Conservation (phyloP, 345 rosid genomes). For the Litchi chinensis region DNA sequence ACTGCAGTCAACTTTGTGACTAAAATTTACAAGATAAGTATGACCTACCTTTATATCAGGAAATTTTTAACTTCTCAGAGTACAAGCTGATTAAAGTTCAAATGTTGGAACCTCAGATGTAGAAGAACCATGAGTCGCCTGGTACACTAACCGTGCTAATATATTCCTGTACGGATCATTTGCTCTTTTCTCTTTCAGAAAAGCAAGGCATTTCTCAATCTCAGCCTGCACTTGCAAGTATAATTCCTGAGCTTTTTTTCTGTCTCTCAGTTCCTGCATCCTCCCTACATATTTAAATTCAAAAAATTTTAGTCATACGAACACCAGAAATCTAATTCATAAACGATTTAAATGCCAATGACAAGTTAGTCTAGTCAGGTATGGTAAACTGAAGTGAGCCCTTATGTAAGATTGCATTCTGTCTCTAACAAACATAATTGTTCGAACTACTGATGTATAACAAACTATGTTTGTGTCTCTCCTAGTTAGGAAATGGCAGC, state of each 20-base stretch:
- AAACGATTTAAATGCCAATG: not conserved
- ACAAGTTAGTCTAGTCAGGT: not conserved
- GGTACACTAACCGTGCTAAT: conserved; percentile 50
- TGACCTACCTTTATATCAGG: not conserved
- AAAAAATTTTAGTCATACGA: not conserved
- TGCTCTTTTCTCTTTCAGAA: conserved; percentile 63
- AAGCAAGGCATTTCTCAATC: conserved; percentile 56
- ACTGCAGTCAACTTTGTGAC: not conserved
- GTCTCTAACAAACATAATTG: not conserved
- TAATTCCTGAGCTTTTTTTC: conserved; percentile 55
- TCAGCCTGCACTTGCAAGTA: conserved; percentile 66
- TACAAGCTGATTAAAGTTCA: conserved; percentile 38
- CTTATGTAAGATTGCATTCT: not conserved
- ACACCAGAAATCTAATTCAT: not conserved
- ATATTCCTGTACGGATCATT: conserved; percentile 67
- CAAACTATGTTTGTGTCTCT: not conserved
- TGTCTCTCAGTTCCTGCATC: conserved; percentile 51
- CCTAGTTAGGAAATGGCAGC: not conserved
- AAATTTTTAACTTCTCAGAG: not conserved
- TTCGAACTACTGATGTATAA: not conserved
- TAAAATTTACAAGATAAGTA: not conserved
- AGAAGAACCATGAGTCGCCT: conserved; percentile 44
- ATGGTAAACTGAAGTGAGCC: not conserved
- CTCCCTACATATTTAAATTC: conserved; percentile 36
- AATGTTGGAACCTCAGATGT: conserved; percentile 64